phyloP scores from a whole-genome alignment of 306 rosid genomes.

The Citrullus amarus region DNA sequence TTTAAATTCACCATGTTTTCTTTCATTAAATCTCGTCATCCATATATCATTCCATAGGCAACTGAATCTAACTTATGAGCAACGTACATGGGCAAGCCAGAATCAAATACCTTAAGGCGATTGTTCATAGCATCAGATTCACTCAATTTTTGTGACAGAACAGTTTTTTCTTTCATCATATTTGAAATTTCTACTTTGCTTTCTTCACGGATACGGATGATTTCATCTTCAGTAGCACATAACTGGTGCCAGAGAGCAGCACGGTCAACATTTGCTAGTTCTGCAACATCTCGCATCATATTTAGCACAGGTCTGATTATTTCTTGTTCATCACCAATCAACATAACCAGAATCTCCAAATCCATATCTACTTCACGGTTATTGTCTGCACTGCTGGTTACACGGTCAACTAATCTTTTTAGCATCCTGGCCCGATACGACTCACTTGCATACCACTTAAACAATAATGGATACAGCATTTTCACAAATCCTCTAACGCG shows the following conservation, averaged over 20 bases:
- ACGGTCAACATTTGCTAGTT: constrained; percentile 83
- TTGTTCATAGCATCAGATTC: constrained; percentile 66
- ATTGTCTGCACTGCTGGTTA: constrained; percentile 57
- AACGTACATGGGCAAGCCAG: constrained; percentile 30
- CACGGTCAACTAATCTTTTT: constrained; percentile 81
- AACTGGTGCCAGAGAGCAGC: constrained; percentile 96
- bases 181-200: constrained; percentile 55
- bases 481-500: constrained; percentile 78
- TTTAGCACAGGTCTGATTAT: constrained; percentile 64
- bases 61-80: neutral
- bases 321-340: constrained; percentile 86
- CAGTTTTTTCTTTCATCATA: constrained; percentile 54
- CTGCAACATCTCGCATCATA: constrained; percentile 94
- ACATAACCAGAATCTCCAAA: constrained; percentile 68
- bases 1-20: neutral
- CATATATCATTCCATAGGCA: neutral
- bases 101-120: constrained; percentile 80
- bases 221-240: constrained; percentile 91
- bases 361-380: constrained; percentile 63
- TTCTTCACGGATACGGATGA: constrained; percentile 56
- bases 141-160: constrained; percentile 50
- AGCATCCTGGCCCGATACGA: constrained; percentile 68
- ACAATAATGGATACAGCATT: constrained; percentile 67
- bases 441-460: constrained; percentile 87
- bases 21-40: neutral